Evolutionary conservation across 768 basidiomycete species (phyloP), one percentile per base, ranked within the genome.

Genomic region (Cystofilobasidium macerans): DNA sequence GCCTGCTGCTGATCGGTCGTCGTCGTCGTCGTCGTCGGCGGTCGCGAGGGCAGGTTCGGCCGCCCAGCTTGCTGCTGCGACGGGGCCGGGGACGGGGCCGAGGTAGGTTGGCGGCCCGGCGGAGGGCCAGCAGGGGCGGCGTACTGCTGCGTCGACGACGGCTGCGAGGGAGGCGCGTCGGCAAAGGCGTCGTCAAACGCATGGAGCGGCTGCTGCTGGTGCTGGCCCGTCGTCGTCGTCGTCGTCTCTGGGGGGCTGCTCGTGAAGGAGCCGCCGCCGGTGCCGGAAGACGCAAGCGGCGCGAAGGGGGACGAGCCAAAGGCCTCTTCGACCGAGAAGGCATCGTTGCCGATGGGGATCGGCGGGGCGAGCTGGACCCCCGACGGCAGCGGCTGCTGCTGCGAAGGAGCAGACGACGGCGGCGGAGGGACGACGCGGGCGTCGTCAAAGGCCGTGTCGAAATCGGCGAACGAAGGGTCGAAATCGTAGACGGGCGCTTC

Each of bases 121-220:
- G 67, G 67, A 0, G 67, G 67, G 1, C 61, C 67, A 20, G 60
- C 40, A 30, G 67, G 67, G 36, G 67, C 43, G 20, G 67, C 61
- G 43, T 62, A 68, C 22, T 42, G 43, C 43, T 67, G 57, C 22
- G 40, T 18, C 20, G 13, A 70, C 24, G n/a, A 64, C 32, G 71
- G 68, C 51, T 68, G n/a, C 43, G 65, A 70, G 7, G 79, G 75
- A 32, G 78, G 67, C 13, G 75, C 72, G 38, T 77, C 72, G 79
- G 80, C 61, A 67, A 85, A 86, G 0, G 81, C 82, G 71, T 85
- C 82, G 67, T 84, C 83, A 61, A 82, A 82, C 12, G 79, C 78
- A n/a, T n/a, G n/a, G n/a, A n/a, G n/a, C n/a, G n/a, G n/a, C n/a
- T n/a, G n/a, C n/a, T n/a, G n/a, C n/a, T n/a, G n/a, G 63, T 79